Conservation (phyloP, 129 eudicot species). For the Solidago caesia region DNA sequence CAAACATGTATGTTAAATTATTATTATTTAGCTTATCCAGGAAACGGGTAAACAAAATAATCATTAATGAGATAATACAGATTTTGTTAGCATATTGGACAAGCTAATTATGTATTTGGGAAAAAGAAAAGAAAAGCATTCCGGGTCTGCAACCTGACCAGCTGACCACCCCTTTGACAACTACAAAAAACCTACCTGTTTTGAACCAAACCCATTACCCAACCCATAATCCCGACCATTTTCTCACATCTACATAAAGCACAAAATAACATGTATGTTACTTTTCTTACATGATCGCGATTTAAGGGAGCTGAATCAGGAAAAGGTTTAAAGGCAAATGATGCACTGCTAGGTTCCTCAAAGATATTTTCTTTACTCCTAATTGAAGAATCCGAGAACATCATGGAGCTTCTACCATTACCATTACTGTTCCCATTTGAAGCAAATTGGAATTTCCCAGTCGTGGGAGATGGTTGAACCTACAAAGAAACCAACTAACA, state of each 20-base stretch:
- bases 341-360: constrained; percentile 43
- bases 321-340: constrained; percentile 63
- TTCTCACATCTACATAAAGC: background rate
- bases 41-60: background rate
- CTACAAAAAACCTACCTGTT: background rate
- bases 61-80: background rate
- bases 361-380: constrained; percentile 52
- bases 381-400: constrained; percentile 36
- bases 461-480: constrained; percentile 90
- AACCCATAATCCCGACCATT: background rate
- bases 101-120: background rate
- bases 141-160: background rate
- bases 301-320: constrained; percentile 45
- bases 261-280: constrained; percentile 24
- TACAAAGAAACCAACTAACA: constrained; percentile 27
- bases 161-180: background rate
- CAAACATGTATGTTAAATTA: background rate
- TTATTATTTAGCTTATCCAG: no score
- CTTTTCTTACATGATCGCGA: constrained; percentile 47
- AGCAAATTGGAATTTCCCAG: constrained; percentile 63
- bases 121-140: background rate
- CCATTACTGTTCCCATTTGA: constrained; percentile 36
- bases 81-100: background rate
- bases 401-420: constrained; percentile 40
- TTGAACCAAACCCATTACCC: background rate